Base-by-base conservation (phyloP, 768 basidiomycete species). In the Pisolithus sp. region DNA sequence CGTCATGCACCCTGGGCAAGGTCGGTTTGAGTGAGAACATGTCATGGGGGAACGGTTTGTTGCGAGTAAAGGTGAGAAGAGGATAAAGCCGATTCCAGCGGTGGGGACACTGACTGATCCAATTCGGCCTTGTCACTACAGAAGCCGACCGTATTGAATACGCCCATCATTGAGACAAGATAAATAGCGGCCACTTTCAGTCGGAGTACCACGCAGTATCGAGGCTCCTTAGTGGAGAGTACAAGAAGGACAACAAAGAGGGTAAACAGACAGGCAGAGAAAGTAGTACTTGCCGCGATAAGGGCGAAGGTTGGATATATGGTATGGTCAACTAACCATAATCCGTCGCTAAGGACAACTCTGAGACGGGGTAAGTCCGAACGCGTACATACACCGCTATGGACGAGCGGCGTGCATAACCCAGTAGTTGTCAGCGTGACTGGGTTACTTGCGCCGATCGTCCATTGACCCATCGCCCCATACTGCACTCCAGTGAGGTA, bases 211-310 rank as follows among this genome's bases (percentile, higher is more conserved):
- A 30, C 8, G 10, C 30, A 8, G 7, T 8, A 8, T 10, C 71
- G 65, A 3, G 62, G 48, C 4, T 45, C 48, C 4, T 56, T 52
- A 0, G 65, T 68, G 0, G 70, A 70, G 37, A 73, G 68, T 31
- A 65, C 58, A 46, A 71, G 58, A 7, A 71, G 62, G 15, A 59
- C 57, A 18, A 71, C 44, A 12, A 71, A 57, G 8, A 73, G 54
- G 2, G 71, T 68, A 17, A 73, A 53, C 12, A 73, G 15, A 59
- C 8, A 66, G 55, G 69, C 57, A 1, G 58, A 51, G 31, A 67
- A 65, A 2, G 63, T 54, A 5, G 68, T 61, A 28, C 60, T 59
- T 24, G 68, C 63, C n/a, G 71, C 46, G 9, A 61, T 37, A 51
- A 52, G 56, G 31, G 51, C 54, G 17, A 60, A 31, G 36, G 56